Percentiles rank a stretch among this genome's conserved stretches.
Conservation (phyloP, 2,329 filamentous ascomycete genomes). For the Aspergillus sp. region DNA sequence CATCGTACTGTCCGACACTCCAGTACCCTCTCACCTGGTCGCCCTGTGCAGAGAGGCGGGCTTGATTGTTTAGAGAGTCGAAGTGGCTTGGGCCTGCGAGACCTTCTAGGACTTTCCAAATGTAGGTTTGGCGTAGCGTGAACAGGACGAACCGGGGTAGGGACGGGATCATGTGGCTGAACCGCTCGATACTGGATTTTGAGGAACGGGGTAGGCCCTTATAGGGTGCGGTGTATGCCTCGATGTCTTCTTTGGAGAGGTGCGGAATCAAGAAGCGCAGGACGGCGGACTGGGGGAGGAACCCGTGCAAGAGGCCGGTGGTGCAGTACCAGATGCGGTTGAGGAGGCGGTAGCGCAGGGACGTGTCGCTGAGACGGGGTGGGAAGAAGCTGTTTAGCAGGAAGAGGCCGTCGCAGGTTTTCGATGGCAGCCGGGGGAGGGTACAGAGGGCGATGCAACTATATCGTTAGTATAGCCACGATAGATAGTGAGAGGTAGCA, state of each 20-base stretch:
- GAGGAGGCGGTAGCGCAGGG: constrained; percentile 1
- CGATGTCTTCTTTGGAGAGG: neutral
- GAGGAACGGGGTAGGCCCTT: neutral
- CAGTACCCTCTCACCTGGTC: neutral
- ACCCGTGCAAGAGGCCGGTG: neutral
- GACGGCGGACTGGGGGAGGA: neutral
- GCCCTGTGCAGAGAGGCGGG: neutral
- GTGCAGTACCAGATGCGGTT: constrained; percentile 3
- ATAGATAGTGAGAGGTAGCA: neutral
- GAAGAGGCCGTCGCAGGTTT: neutral
- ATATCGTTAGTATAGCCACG: neutral
- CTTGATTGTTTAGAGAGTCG: neutral
- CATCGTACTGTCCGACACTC: neutral
- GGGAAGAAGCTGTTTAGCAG: constrained; percentile 6
- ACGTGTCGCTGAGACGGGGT: neutral
- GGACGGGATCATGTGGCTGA: neutral
- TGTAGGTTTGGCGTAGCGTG: neutral
- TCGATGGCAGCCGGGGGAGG: neutral
- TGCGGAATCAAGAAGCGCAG: neutral
- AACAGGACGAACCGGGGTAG: neutral
- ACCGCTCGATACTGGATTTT: neutral
- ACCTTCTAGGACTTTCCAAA: neutral
- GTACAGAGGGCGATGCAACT: constrained; percentile 2
- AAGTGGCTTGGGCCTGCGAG: neutral
- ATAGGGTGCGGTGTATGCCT: neutral